Base-by-base conservation (phyloP, 2,329 filamentous ascomycete species). In the Colletotrichum cereale region DNA sequence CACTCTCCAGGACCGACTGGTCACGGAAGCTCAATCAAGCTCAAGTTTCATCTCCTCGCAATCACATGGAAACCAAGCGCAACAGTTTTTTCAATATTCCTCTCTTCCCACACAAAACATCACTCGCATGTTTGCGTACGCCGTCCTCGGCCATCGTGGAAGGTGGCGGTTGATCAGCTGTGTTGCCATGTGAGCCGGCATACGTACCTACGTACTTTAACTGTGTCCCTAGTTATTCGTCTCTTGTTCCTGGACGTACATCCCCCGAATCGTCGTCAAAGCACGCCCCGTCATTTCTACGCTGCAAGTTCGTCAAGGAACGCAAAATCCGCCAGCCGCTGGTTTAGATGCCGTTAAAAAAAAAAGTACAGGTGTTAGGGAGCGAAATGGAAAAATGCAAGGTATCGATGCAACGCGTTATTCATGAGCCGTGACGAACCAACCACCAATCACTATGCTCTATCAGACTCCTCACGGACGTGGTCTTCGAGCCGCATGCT, bases 391-490 rank as follows among this genome's bases (percentile, higher is more conserved):
- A 12, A 47, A 12, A 24, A 69, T 60, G 40, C 60, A 69, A 72
- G 69, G 65, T 69, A 72, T 72, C 69, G 38, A 61, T 69, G 69
- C 53, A 69, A 60, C 62, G 47, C 66, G 65, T 64, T 26, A 55
- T 55, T 72, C 66, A 44, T 72, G 60, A 69, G 40, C 38, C 69
- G 60, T 64, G 31, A 58, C 40, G 58, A 16, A 44, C 34, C 47
- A 16, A 44, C 34, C 47, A 42, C 31, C 36, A 40, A 48, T 48
- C 21, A 38, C 80, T 75, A 83, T 75, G 87, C 86, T 73, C 87
- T 86, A 78, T 96, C 93, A 53, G 93, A 86, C 75, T 93, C 93
- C 73, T 92, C 88, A 56, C 92, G 91, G 74, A 95, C 86, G 72
- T 92, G 93, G 75, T 93, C 90, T 78, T 94, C 89, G 29, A 91